Evolutionary conservation across 345 rosid species (phyloP).

Genomic region (Aquilaria yunnanensis): DNA sequence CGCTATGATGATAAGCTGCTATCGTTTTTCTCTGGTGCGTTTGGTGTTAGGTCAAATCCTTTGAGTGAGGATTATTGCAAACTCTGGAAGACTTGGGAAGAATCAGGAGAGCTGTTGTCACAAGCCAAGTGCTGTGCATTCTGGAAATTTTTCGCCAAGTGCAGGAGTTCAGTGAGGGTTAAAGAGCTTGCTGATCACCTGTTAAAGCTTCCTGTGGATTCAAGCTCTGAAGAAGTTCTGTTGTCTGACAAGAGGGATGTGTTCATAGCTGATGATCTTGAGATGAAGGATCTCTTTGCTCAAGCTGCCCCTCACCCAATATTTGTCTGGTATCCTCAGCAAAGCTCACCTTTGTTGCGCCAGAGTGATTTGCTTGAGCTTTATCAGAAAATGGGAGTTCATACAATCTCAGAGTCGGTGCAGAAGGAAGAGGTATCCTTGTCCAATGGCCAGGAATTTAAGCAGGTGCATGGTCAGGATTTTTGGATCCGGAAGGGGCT

Average conservation of each 20-base stretch:
- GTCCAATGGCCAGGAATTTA: conserved; percentile 9
- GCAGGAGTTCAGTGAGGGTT: conserved; percentile 14
- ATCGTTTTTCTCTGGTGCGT: conserved; percentile 31
- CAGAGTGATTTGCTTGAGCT: conserved; percentile 34
- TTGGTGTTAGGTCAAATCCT: conserved; percentile 36
- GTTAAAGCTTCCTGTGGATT: conserved; percentile 44
- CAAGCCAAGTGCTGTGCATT: conserved; percentile 51
- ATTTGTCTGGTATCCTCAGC: conserved; percentile 73
- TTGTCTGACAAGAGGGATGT: conserved; percentile 36
- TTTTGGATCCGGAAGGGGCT: conserved; percentile 30
- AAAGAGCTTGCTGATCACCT: conserved; percentile 28
- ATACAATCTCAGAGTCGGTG: conserved; percentile 43
- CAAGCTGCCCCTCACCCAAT: conserved; percentile 20
- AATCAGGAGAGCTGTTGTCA: conserved; percentile 24
- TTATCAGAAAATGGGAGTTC: conserved; percentile 53
- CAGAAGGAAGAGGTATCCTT: conserved; percentile 29
- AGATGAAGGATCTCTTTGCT: conserved; percentile 42
- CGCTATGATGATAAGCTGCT: conserved; percentile 24
- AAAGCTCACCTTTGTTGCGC: conserved; percentile 34
- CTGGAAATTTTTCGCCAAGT: conserved; percentile 36
- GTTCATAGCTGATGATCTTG: conserved; percentile 68
- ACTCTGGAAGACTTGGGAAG: conserved; percentile 73
- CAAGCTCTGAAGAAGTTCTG: conserved; percentile 26
- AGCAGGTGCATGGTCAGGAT: conserved; percentile 19
- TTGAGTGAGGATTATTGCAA: conserved; percentile 44